Conservation (phyloP, 2,329 filamentous ascomycete genomes). For the Canariomyces notabilis region DNA sequence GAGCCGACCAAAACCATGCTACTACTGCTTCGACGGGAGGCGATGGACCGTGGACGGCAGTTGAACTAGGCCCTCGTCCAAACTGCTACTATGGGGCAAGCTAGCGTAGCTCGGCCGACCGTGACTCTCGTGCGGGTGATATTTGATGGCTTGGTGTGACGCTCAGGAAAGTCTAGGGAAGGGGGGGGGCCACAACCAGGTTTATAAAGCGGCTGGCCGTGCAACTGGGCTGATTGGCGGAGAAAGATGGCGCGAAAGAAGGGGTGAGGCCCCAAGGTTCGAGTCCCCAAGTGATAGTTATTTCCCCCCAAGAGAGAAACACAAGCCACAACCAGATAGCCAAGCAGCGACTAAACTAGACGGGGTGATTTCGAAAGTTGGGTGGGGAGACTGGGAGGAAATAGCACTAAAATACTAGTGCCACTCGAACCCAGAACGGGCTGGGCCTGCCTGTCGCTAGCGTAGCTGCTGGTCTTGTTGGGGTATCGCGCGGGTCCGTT, state of each 20-base stretch:
- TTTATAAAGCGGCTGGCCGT: background rate
- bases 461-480: conserved; percentile 5
- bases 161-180: conserved; percentile 1
- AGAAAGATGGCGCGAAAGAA: background rate
- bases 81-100: too few species aligned
- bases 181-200: conserved; percentile 1
- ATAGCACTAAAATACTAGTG: conserved; percentile 18
- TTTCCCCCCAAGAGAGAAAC: conserved; percentile 6
- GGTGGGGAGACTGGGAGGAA: conserved; percentile 6
- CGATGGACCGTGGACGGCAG: too few species aligned
- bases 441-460: too few species aligned
- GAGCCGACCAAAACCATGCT: too few species aligned
- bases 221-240: background rate
- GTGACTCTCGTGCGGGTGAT: background rate
- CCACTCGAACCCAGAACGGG: conserved; percentile 17
- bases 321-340: background rate
- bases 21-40: too few species aligned
- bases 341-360: conserved; percentile 4
- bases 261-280: background rate
- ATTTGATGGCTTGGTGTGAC: background rate
- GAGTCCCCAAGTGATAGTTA: background rate
- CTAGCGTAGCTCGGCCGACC: background rate
- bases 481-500: conserved; percentile 1
- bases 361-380: conserved; percentile 4
- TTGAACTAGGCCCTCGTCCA: too few species aligned